Base-by-base conservation (phyloP, 2,329 filamentous ascomycete species). In the Fusarium abutilonis region DNA sequence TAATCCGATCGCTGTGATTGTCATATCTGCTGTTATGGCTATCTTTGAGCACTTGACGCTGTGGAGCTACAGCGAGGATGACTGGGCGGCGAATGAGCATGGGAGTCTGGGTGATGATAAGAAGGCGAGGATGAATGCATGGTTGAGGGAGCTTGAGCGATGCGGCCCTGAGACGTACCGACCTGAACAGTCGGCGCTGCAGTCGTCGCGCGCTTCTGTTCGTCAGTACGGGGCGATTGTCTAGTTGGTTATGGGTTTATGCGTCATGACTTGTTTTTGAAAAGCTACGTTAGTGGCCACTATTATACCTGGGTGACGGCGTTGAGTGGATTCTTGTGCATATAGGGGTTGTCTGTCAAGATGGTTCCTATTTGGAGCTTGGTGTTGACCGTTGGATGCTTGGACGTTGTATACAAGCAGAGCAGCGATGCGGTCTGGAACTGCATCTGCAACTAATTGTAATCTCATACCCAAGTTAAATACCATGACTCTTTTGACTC, bases 31-130 rank as follows among this genome's bases (percentile, higher is more conserved):
- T 9, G 47, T 74, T 38, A 64, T 74, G 50, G 74, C 74, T 2
- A 64, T 74, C 10, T 42, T 70, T 17, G 73, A 75, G 47, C 74
- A 75, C 39, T 51, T 75, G 32, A 73, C 72, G 9, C 68, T 75
- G 8, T 75, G 72, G 71, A 74, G 72, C 52, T 67, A 74, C 44
- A 70, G 66, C 34, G 71, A 70, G 50, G 72, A 73, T 28, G 66
- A 72, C 13, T 68, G 66, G 59, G 41, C 49, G 11, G 60, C 43
- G 19, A 46, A 52, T 9, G 64, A 67, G 14, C 52, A 66, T 23
- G 54, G 62, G 2, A 68, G 67, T 9, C 29, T 69, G 10, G 54
- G 60, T 21, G 71, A 74, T 15, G 71, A 73, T 29, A 74, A 73
- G 61, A 64, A 69, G 44, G 62, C 66, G 14, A 63, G 73, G 21